phyloP scores from a whole-genome alignment of 805 yeast genomes.

The Saturnispora dispora region DNA sequence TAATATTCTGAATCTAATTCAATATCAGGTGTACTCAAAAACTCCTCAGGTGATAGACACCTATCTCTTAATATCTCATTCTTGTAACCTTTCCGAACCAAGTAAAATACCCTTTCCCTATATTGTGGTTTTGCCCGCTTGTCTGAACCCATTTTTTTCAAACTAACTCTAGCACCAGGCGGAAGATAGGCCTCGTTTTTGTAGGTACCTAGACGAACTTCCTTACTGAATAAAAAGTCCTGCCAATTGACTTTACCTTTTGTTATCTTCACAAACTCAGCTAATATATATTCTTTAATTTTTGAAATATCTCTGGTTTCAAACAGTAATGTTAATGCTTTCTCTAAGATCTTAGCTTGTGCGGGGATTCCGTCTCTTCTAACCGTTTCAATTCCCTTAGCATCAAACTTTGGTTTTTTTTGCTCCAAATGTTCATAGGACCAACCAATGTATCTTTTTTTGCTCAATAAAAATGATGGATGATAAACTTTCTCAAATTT shows the following conservation, averaged over 20 bases:
- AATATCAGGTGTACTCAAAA: slow-evolving; percentile 33
- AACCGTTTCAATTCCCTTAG: slow-evolving; percentile 94
- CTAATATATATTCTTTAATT: slow-evolving; percentile 56
- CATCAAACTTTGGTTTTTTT: slow-evolving; percentile 65
- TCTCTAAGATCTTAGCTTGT: slow-evolving; percentile 73
- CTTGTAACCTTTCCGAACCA: slow-evolving; percentile 50
- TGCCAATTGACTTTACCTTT: slow-evolving; percentile 56
- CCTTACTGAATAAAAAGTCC: slow-evolving; percentile 89
- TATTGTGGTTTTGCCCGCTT: slow-evolving; percentile 77
- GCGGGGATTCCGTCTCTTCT: slow-evolving; percentile 94
- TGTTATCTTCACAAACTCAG: slow-evolving; percentile 59
- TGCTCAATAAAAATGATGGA: slow-evolving; percentile 74
- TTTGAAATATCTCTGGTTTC: slow-evolving; percentile 60
- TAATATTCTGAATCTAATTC: slow-evolving; percentile 77
- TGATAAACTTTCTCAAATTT: slow-evolving; percentile 91
- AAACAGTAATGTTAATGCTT: slow-evolving; percentile 57
- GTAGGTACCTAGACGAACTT: slow-evolving; percentile 77
- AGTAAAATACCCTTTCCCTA: slow-evolving; percentile 78
- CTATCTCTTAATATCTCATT: slow-evolving; percentile 66
- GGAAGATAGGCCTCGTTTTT: slow-evolving; percentile 67
- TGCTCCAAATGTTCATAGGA: slow-evolving; percentile 56
- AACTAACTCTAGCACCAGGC: slow-evolving; percentile 85
- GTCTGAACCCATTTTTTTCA: slow-evolving; percentile 52
- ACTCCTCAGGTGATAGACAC: slow-evolving; percentile 69
- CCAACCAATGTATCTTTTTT: slow-evolving; percentile 88